Conservation (phyloP, 768 basidiomycete genomes). For the Hericium alpestre region DNA sequence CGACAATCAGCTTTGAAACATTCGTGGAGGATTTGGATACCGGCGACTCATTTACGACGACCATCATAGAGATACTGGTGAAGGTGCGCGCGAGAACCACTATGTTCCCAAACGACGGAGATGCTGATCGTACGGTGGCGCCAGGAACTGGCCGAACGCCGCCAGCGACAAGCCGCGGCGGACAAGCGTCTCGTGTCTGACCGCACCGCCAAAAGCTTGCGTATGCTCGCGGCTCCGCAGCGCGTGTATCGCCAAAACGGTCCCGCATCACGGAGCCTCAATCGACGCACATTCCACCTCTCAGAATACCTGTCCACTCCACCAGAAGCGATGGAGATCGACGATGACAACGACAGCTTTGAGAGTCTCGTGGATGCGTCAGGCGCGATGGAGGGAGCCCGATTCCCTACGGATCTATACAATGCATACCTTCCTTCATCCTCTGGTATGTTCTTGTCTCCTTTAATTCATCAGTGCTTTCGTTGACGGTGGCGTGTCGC, state of each 20-base stretch:
- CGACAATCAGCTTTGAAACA: slow-evolving; percentile 58
- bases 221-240: slow-evolving; percentile 40
- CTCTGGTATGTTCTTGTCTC: no score
- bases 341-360: slow-evolving; percentile 61
- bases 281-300: slow-evolving; percentile 23
- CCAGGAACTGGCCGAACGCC: slow-evolving; percentile 72
- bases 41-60: slow-evolving; percentile 73
- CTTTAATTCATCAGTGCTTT: no score
- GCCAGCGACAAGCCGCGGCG: slow-evolving; percentile 35
- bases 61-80: slow-evolving; percentile 66
- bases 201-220: slow-evolving; percentile 53
- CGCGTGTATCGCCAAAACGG: slow-evolving; percentile 39
- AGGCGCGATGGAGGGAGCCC: slow-evolving; percentile 39
- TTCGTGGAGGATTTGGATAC: slow-evolving; percentile 71
- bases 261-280: background rate
- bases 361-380: slow-evolving; percentile 30
- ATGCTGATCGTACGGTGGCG: background rate
- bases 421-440: slow-evolving; percentile 41
- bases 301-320: slow-evolving; percentile 43
- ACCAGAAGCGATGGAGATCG: slow-evolving; percentile 44
- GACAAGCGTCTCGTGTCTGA: slow-evolving; percentile 60
- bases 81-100: slow-evolving; percentile 38
- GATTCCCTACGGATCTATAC: slow-evolving; percentile 50
- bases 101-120: background rate
- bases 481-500: no score